Base-by-base conservation (phyloP, 345 rosid species). In the Gossypium australe region DNA sequence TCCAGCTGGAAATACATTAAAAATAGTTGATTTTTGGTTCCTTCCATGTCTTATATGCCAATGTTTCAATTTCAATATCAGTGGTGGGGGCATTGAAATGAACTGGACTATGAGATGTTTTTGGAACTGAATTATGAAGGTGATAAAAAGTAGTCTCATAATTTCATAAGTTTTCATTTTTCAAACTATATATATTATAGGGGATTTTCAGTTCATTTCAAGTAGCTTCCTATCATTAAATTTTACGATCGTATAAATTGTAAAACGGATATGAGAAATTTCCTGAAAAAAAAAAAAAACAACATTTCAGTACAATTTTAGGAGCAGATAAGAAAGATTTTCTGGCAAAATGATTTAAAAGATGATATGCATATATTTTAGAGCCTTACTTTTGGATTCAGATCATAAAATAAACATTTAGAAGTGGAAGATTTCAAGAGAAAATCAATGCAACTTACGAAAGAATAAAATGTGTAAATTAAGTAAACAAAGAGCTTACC, bases 71-170 rank as follows among this genome's bases (percentile, higher is more conserved):
- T 55, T 55, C 75, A 41, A 43, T 44, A 11, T 18, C 45, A 67
- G 8, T 49, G 71, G 59, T 27, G 79, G 73, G 78, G 78, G 61
- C 79, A 27, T 3, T 22, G 59, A 61, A 11, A 27, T 74, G 77
- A 74, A 74, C 64, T 75, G 58, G 61, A 75, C 17, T 7, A 9
- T 34, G 72, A 11, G 20, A 71, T 70, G 44, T 53, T 52, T n/a
- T 66, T n/a, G 55, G 14, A n/a, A 47, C 16, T 41, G 14, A 56
- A 62, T 34, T 11, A 44, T 73, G 82, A 51, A 27, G 77, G 77
- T 66, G 71, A 72, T 38, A 49, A 25, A 9, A n/a, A 11, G 27
- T 14, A 16, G 27, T 14, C 11, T 24, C 25, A 53, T 53, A 53
- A 17, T n/a, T 34, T 1, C 0, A 43, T 38, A 16, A 56, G 34